Percentiles rank a stretch among this genome's conserved stretches.
Conservation (phyloP, 371 early-diverging fungal species). For the Mucor indicus region DNA sequence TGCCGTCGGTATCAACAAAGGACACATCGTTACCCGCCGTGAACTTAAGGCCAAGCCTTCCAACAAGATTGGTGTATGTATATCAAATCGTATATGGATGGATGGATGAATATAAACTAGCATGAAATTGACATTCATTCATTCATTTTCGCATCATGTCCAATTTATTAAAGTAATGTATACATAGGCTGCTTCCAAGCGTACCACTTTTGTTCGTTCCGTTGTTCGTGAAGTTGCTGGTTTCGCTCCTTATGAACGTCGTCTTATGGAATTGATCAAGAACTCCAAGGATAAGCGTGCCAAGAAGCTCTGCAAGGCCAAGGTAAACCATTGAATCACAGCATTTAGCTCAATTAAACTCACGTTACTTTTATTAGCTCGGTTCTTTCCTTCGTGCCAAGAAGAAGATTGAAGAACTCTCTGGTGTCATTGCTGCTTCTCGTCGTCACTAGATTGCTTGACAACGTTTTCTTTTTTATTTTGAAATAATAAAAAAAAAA, state of each 20-base stretch:
- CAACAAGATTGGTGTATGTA: slow-evolving; percentile 87
- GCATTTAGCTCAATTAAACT: slow-evolving; percentile 71
- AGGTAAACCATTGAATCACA: slow-evolving; percentile 59
- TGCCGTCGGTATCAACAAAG: slow-evolving; percentile 72
- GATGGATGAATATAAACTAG: slow-evolving; percentile 23
- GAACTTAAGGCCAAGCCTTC: slow-evolving; percentile 74
- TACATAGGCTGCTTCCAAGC: slow-evolving; percentile 72
- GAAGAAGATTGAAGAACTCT: slow-evolving; percentile 98
- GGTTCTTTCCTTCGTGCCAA: slow-evolving; percentile 97
- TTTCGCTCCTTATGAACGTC: slow-evolving; percentile 98
- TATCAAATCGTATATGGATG: slow-evolving; percentile 26
- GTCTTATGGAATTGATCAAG: slow-evolving; percentile 99
- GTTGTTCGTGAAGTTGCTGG: slow-evolving; percentile 97
- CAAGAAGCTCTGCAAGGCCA: slow-evolving; percentile 97
- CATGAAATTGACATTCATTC: not conserved
- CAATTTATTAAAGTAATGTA: not conserved
- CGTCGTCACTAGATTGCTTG: slow-evolving; percentile 75
- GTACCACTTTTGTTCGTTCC: slow-evolving; percentile 88
- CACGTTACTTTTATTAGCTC: slow-evolving; percentile 77
- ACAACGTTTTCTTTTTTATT: too few relatives aligned
- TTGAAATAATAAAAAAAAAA: too few relatives aligned
- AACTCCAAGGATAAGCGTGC: slow-evolving; percentile 99
- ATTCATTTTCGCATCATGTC: not conserved
- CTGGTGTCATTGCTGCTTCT: slow-evolving; percentile 90
- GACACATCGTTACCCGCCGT: slow-evolving; percentile 78